Base-by-base conservation (phyloP, 2,329 filamentous ascomycete genomes). In the Aureobasidium subglaciale region DNA sequence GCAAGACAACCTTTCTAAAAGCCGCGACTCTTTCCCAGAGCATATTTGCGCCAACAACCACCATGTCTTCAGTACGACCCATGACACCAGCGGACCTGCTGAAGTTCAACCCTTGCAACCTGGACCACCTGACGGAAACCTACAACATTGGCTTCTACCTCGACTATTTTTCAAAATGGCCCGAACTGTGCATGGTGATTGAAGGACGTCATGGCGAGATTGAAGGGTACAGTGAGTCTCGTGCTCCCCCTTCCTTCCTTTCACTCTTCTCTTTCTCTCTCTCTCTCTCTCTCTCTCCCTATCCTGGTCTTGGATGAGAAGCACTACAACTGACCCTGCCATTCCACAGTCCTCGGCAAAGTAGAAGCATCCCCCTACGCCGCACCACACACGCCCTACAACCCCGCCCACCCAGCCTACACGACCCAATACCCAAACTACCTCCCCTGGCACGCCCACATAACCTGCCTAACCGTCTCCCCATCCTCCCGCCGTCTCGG, bases 381-480 rank as follows among this genome's bases (percentile, higher is more conserved):
- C 15, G 78, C 88, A 41, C 83, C 84, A 53, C 82, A 87, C 69
- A 79, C 83, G 58, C 84, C 84, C 65, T 93, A 89, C 48, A 80
- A 86, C 65, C 90, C 75, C 13, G 54, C 63, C 43, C 58, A 69
- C 20, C 66, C 63, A 18, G 63, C 67, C 53, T 70, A 70, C 55
- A 71, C 67, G 11, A 73, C 70, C 61, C 68, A 73, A 11, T 70
- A 72, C 59, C 70, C 73, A 4, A 75, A 96, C 74, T 95, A 95
- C 74, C 86, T 96, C n/a, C 92, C 92, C n/a, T 97, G 90, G 89
- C 93, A 99, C 74, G 92, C 90, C 18, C 93, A 99, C 73, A 95
- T 99, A 68, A 99, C 93, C 4, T 93, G 92, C 32, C 78, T 99
- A 50, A 97, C 93, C 0, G 89, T 99, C 18, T 86, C 92, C 0